Evolutionary conservation across 768 basidiomycete species (phyloP).

Genomic region (Psilocybe azurescens): DNA sequence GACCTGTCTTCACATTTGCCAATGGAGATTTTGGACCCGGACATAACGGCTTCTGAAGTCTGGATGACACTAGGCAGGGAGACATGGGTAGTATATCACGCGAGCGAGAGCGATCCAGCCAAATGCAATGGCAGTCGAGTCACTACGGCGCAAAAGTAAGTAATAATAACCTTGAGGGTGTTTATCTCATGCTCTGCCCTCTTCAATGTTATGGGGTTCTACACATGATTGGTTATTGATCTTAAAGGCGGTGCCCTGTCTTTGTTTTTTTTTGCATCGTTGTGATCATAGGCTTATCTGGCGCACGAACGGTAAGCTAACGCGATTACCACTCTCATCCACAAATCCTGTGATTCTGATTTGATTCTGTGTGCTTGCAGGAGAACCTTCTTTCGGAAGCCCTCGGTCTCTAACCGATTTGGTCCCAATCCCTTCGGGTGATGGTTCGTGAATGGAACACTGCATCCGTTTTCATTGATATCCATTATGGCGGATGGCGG

Average conservation of each 20-base stretch:
- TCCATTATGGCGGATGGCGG: conserved; percentile 27
- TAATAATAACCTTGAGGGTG: neutral
- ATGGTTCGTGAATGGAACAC: neutral
- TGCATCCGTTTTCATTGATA: conserved; percentile 27
- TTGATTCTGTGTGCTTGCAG: conserved; percentile 1
- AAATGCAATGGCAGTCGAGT: neutral
- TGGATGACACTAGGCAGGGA: neutral
- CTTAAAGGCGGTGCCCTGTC: neutral
- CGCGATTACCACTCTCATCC: neutral
- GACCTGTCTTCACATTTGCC: no score
- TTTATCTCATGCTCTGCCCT: neutral
- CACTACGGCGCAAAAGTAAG: neutral
- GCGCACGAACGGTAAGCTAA: neutral
- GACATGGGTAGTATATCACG: neutral
- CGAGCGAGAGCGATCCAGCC: neutral
- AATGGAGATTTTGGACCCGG: no score
- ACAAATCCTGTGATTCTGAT: neutral
- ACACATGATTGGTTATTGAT: neutral
- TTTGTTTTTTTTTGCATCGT: neutral
- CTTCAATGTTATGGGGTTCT: conserved; percentile 1
- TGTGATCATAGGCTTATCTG: neutral
- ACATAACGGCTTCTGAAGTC: neutral
- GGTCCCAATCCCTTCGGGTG: conserved; percentile 17
- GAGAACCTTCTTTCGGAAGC: conserved; percentile 14
- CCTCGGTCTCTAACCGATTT: conserved; percentile 17